Evolutionary conservation across 441 rosid genomes (phyloP).

Genomic region (Corymbia citriodora): DNA sequence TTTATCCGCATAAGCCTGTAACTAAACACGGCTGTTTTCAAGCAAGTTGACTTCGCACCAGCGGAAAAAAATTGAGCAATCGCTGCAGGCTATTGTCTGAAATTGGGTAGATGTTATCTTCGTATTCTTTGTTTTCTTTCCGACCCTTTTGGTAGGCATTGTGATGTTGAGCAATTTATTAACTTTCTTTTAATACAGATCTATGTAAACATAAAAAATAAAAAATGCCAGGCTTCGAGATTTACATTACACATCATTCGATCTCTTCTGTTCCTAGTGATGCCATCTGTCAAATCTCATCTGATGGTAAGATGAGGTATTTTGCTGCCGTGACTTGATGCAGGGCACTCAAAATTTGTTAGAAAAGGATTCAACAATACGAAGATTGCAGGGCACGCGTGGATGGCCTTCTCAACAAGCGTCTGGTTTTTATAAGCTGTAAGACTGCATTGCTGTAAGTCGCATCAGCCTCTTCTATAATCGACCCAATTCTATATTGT

Average conservation of each 20-base stretch:
- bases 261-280: neutral
- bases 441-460: neutral
- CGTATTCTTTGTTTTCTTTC: neutral
- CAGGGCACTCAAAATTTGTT: neutral
- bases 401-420: neutral
- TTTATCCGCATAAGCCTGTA: conserved; percentile 28
- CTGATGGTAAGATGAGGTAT: neutral
- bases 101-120: neutral
- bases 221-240: neutral
- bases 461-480: neutral
- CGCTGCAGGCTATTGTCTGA: neutral
- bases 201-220: neutral
- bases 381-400: neutral
- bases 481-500: neutral
- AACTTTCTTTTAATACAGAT: neutral
- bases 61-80: neutral
- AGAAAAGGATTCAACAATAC: neutral
- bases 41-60: neutral
- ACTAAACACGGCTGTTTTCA: neutral
- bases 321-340: neutral
- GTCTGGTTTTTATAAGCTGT: neutral
- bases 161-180: neutral
- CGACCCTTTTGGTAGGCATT: neutral
- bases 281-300: neutral
- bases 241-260: neutral